Conservation (phyloP, 2,329 filamentous ascomycete species). For the Aspergillaceae sp. region DNA sequence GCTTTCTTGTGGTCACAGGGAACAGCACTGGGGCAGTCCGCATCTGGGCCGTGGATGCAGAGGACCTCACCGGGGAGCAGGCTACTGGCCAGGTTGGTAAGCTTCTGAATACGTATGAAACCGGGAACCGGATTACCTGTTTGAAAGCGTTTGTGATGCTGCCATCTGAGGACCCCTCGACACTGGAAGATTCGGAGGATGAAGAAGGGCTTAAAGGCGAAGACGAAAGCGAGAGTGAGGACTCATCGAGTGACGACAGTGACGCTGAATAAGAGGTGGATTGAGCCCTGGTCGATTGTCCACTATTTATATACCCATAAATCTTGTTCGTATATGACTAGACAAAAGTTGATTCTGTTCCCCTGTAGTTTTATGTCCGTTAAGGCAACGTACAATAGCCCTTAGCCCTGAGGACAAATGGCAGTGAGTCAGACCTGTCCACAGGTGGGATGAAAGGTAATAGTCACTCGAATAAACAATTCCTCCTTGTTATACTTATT, state of each 20-base stretch:
- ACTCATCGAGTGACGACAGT: constrained; percentile 21
- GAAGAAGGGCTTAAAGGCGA: constrained; percentile 18
- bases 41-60: constrained; percentile 55
- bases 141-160: constrained; percentile 79
- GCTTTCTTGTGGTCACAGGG: constrained; percentile 58
- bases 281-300: not conserved
- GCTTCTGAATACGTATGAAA: constrained; percentile 70
- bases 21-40: constrained; percentile 82
- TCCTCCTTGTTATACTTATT: too few relatives aligned
- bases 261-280: constrained; percentile 13
- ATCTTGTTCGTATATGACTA: constrained; percentile 4
- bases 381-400: too few relatives aligned
- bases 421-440: too few relatives aligned
- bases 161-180: constrained; percentile 45
- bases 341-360: too few relatives aligned
- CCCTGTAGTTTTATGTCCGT: too few relatives aligned
- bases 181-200: constrained; percentile 41
- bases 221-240: constrained; percentile 14
- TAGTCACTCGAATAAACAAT: too few relatives aligned
- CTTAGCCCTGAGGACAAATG: too few relatives aligned
- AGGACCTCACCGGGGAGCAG: constrained; percentile 19
- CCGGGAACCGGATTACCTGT: constrained; percentile 82
- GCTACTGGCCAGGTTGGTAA: constrained; percentile 47
- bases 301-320: constrained; percentile 14
- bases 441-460: too few relatives aligned